Conservation (phyloP, 2,329 filamentous ascomycete species). For the Zalaria obscura region DNA sequence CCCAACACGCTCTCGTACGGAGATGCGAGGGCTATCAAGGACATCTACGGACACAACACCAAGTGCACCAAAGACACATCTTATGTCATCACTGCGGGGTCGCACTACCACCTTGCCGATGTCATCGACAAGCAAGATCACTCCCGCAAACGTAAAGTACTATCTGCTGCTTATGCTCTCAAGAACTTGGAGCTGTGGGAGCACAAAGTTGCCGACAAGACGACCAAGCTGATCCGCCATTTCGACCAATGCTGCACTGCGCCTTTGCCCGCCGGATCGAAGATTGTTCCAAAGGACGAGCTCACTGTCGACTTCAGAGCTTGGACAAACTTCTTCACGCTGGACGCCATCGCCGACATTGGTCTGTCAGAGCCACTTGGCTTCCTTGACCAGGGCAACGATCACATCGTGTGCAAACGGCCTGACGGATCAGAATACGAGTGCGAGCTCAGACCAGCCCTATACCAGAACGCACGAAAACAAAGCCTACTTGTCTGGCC, state of each 20-base stretch:
- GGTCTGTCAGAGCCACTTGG: constrained; percentile 21
- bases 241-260: constrained; percentile 21
- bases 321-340: constrained; percentile 24
- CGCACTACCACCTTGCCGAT: constrained; percentile 22
- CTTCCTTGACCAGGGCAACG: constrained; percentile 22
- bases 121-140: constrained; percentile 25
- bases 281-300: constrained; percentile 5
- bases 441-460: constrained; percentile 32
- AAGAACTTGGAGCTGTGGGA: constrained; percentile 28
- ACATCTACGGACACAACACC: constrained; percentile 25
- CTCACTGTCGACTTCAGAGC: constrained; percentile 20
- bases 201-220: constrained; percentile 25
- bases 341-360: constrained; percentile 25
- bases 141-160: constrained; percentile 22
- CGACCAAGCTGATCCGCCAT: constrained; percentile 16
- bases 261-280: constrained; percentile 7
- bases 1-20: constrained; percentile 32
- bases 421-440: constrained; percentile 29
- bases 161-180: constrained; percentile 23
- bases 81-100: constrained; percentile 17
- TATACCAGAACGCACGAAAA: constrained; percentile 33
- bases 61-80: constrained; percentile 21
- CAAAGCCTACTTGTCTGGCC: constrained; percentile 27
- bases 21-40: constrained; percentile 22
- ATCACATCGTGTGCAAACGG: constrained; percentile 12